phyloP scores from a whole-genome alignment of 768 basidiomycete species.

The Candolleomyces eurysporus region DNA sequence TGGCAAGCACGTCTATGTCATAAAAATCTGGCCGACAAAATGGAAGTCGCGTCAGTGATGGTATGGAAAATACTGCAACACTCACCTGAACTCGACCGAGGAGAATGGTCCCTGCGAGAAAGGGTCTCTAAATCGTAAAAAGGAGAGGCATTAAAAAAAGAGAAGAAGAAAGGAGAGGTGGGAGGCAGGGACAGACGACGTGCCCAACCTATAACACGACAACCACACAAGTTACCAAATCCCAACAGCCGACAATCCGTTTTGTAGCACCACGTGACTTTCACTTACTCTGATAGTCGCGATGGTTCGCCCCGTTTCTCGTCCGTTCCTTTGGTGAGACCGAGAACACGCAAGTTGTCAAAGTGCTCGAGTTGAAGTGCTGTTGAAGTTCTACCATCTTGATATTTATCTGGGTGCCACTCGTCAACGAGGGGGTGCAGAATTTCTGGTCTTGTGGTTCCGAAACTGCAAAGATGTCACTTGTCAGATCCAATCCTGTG shows the following conservation, averaged over 20 bases:
- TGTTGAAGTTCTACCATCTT: too few species aligned
- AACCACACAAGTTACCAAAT: not conserved
- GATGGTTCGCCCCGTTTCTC: too few species aligned
- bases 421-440: too few species aligned
- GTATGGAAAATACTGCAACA: constrained; percentile 6
- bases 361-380: too few species aligned
- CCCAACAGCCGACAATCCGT: too few species aligned
- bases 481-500: too few species aligned
- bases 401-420: too few species aligned
- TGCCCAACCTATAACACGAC: not conserved
- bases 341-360: too few species aligned
- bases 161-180: not conserved
- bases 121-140: constrained; percentile 1
- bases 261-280: not conserved
- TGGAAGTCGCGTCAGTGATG: not conserved
- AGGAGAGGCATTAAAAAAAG: constrained; percentile 1
- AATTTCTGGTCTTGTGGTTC: too few species aligned
- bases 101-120: not conserved
- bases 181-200: not conserved
- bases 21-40: constrained; percentile 1
- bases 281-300: not conserved
- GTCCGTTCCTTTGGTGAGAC: too few species aligned
- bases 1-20: not conserved
- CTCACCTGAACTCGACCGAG: not conserved
- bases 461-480: too few species aligned